Evolutionary conservation across 208 protist genomes (phyloP).

Genomic region (Sergeia podlipaevii): DNA sequence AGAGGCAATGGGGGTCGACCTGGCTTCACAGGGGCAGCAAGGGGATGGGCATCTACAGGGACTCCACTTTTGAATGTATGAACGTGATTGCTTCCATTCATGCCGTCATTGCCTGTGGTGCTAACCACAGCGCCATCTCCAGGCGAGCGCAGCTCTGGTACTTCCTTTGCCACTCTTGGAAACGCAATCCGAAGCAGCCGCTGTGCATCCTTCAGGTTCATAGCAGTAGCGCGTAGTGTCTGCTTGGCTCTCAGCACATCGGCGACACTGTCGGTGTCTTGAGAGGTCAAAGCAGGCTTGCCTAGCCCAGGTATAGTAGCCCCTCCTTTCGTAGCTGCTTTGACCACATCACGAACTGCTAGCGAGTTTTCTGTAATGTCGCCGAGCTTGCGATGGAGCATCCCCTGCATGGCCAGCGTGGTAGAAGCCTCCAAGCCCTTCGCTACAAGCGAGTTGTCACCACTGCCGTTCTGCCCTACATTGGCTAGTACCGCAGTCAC

Average conservation of each 20-base stretch:
- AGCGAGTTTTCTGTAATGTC: conserved; percentile 32
- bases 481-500: neutral
- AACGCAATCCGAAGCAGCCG: conserved; percentile 39
- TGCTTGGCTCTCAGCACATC: conserved; percentile 26
- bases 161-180: conserved; percentile 4
- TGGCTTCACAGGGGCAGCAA: neutral
- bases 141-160: neutral
- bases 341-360: conserved; percentile 17
- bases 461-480: neutral
- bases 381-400: conserved; percentile 18
- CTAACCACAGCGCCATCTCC: neutral
- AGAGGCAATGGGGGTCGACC: neutral
- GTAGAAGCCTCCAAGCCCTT: neutral
- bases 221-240: conserved; percentile 19
- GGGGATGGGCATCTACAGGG: no score
- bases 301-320: conserved; percentile 5
- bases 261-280: conserved; percentile 5
- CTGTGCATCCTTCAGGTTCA: conserved; percentile 40
- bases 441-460: neutral
- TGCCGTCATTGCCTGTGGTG: neutral
- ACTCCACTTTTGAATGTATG: no score
- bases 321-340: conserved; percentile 8
- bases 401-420: neutral
- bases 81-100: neutral
- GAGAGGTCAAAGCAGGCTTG: conserved; percentile 3